Evolutionary conservation across 176 grass and related monocot genomes (phyloP), one percentile per base, ranked within the genome.

Genomic region (Oryza meridionalis): DNA sequence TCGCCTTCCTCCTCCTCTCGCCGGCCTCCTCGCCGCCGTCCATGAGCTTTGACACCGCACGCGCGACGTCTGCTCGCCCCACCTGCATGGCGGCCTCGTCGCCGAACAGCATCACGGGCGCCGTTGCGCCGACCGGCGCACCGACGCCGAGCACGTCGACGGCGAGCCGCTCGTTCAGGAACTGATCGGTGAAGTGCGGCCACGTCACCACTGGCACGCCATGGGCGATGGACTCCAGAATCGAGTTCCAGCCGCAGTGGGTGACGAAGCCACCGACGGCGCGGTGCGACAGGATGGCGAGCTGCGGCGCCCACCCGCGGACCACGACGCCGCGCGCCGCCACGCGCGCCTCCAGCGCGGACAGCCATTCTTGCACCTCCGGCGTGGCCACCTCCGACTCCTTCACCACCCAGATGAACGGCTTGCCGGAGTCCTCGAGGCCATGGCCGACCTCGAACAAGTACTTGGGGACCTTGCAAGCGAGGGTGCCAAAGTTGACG

Each of bases 351-450:
- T 88, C 88, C 0, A 92, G 68, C 11, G 37, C 61, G 11, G 35
- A 2, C 2, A 81, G 45, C 80, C 91, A 86, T 65, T 62, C 49
- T 26, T 19, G 59, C 42, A 77, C 88, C 38, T 86, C 70, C 40
- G 86, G 71, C 2, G 47, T 4, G 1, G 72, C 38, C 19, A 44
- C 67, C 58, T 95, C 93, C 0, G 69, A 7, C 11, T 80, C 79
- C 72, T 95, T 92, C 40, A 90, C 78, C 43, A 92, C 93, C 93
- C 93, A 95, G 29, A 95, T 47, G 53, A 95, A 95, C 4, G 93
- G 93, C 77, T 25, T 66, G 19, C 87, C 53, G 22, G 90, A 65
- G 51, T 78, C 85, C 67, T 90, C 89, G 22, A 96, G 84, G 16
- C 91, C 89, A 2, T 75, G 69, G 24, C 91, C 94, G 5, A 96